A percentile compares a stretch with the other conserved stretches of the same genome.
phyloP scores from a whole-genome alignment of 208 protist genomes.

The Vickermania ingenoplastis region DNA sequence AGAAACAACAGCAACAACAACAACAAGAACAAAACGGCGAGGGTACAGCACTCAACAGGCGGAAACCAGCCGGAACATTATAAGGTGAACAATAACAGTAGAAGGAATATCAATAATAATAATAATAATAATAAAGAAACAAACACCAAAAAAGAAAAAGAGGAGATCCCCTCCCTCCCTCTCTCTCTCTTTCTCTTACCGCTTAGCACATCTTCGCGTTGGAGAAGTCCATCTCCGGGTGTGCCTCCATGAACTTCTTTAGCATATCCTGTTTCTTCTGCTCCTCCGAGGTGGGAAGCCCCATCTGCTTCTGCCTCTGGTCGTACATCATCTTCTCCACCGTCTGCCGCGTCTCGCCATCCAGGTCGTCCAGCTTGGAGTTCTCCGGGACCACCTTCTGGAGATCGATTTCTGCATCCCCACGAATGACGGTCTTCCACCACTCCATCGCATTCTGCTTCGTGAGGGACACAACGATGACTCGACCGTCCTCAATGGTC shows the following conservation, averaged over 20 bases:
- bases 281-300: slow-evolving; percentile 91
- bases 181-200: background rate
- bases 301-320: slow-evolving; percentile 90
- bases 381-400: slow-evolving; percentile 93
- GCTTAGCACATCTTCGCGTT: slow-evolving; percentile 90
- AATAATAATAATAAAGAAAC: too few relatives aligned
- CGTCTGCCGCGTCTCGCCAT: slow-evolving; percentile 89
- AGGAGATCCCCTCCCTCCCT: too few relatives aligned
- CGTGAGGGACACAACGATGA: slow-evolving; percentile 77
- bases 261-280: slow-evolving; percentile 92
- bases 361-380: slow-evolving; percentile 92
- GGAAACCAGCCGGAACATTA: too few relatives aligned
- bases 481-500: slow-evolving; percentile 86
- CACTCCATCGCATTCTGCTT: slow-evolving; percentile 91
- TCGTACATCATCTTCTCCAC: slow-evolving; percentile 97
- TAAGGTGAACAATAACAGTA: too few relatives aligned
- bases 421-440: slow-evolving; percentile 85
- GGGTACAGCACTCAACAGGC: too few relatives aligned
- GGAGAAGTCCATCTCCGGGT: slow-evolving; percentile 95
- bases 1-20: too few relatives aligned
- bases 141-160: too few relatives aligned
- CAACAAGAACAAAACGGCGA: too few relatives aligned
- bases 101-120: too few relatives aligned
- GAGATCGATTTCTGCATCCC: slow-evolving; percentile 87
- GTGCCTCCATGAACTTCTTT: slow-evolving; percentile 90